Conservation (phyloP, 768 basidiomycete genomes). For the Termitomyces eurrhizus region DNA sequence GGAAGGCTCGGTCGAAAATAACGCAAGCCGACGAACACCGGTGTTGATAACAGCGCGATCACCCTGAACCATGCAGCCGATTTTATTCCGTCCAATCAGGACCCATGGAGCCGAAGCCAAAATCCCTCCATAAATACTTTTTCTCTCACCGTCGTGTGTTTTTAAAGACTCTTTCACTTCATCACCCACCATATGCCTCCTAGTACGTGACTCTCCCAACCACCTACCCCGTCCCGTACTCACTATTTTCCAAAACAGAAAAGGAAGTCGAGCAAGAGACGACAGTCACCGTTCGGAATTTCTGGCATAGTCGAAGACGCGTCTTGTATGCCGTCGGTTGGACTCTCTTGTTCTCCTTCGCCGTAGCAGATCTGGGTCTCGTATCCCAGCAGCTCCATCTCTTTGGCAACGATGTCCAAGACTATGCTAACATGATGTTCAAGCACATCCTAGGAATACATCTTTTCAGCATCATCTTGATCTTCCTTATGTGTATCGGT, state of each 20-base stretch:
- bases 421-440: slow-evolving; percentile 15
- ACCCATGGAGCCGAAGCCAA: background rate
- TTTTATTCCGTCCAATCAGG: background rate
- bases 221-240: background rate
- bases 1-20: background rate
- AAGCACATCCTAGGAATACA: slow-evolving; percentile 13
- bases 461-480: slow-evolving; percentile 9
- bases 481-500: slow-evolving; percentile 12
- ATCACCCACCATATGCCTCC: background rate
- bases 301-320: slow-evolving; percentile 2
- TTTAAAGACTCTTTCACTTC: background rate
- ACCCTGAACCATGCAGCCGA: background rate
- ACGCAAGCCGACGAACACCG: background rate
- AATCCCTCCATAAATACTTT: background rate
- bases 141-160: background rate
- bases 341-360: slow-evolving; percentile 3
- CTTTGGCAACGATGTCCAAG: slow-evolving; percentile 5
- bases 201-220: background rate
- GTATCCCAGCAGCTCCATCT: slow-evolving; percentile 11
- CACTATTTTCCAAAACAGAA: background rate
- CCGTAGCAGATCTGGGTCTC: slow-evolving; percentile 1
- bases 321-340: background rate
- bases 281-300: background rate
- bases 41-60: background rate
- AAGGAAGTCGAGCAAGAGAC: slow-evolving; percentile 4